Conservation (phyloP, 208 protist genomes). For the Leishmania lainsoni region DNA sequence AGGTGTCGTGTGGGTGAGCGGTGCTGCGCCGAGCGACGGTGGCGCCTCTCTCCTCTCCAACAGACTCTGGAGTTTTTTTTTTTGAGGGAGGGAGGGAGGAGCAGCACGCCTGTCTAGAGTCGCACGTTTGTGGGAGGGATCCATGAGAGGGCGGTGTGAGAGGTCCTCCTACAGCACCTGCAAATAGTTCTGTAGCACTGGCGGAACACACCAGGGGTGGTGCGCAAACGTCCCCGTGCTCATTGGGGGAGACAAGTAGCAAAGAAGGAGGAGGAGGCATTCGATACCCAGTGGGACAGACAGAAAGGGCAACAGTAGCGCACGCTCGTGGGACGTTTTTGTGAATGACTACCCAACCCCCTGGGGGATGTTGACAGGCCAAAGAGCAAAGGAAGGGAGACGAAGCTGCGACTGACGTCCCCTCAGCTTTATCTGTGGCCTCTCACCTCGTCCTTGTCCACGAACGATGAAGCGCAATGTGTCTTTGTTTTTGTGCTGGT, state of each 20-base stretch:
- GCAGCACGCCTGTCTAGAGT: neutral
- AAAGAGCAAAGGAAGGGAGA: neutral
- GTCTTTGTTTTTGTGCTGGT: neutral
- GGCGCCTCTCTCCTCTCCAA: neutral
- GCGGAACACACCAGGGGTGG: neutral
- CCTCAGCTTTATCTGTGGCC: neutral
- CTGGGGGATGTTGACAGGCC: neutral
- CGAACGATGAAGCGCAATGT: neutral
- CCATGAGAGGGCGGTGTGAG: neutral
- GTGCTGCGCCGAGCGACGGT: neutral
- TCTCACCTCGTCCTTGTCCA: neutral
- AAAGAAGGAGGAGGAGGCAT: no score
- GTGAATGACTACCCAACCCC: neutral
- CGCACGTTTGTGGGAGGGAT: neutral
- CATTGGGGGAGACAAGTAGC: neutral
- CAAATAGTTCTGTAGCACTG: neutral
- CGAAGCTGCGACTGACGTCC: neutral
- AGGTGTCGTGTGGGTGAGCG: neutral
- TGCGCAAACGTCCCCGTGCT: neutral
- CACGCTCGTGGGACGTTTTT: neutral
- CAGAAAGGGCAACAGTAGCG: neutral
- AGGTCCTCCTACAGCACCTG: neutral
- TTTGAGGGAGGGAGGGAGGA: no score
- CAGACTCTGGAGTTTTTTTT: no score
- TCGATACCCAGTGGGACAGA: neutral